These are phyloP conservation scores for Quercus berberidifolia DNA, from an alignment of 306 rosid genomes.

Conservation along the genomic window DNA sequence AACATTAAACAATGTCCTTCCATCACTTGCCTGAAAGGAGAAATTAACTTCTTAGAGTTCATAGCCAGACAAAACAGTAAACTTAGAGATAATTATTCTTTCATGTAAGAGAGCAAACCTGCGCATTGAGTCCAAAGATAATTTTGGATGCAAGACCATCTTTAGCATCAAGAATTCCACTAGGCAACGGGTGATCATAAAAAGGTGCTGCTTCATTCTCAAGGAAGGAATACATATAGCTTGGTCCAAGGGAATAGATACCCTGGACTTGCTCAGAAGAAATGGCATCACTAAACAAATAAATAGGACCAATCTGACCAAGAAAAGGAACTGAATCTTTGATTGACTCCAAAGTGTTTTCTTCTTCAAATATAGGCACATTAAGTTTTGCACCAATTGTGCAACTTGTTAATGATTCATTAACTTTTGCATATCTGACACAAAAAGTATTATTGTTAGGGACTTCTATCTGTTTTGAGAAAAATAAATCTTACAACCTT, in stretches of 20 bases:
- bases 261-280: conserved; percentile 88
- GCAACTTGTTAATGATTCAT: conserved; percentile 74
- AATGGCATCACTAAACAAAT: conserved; percentile 79
- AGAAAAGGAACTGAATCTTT: conserved; percentile 71
- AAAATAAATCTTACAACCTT: background rate
- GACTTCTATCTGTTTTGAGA: conserved; percentile 4
- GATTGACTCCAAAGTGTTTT: conserved; percentile 51
- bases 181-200: conserved; percentile 59
- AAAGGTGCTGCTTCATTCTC: conserved; percentile 76
- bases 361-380: conserved; percentile 59
- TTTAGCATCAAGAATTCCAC: conserved; percentile 81
- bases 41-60: conserved; percentile 18
- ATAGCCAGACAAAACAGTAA: background rate
- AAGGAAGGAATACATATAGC: conserved; percentile 94
- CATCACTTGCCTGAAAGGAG: conserved; percentile 79
- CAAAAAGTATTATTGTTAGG: conserved; percentile 21
- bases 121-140: conserved; percentile 91
- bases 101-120: conserved; percentile 44
- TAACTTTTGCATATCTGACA: conserved; percentile 88
- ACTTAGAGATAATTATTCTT: background rate
- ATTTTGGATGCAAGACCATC: conserved; percentile 88
- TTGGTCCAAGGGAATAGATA: conserved; percentile 91
- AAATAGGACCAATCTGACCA: conserved; percentile 94
- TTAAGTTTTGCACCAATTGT: conserved; percentile 72
- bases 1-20: conserved; percentile 84